phyloP scores from a whole-genome alignment of 768 basidiomycete species.

The Termitomyces titanicus region DNA sequence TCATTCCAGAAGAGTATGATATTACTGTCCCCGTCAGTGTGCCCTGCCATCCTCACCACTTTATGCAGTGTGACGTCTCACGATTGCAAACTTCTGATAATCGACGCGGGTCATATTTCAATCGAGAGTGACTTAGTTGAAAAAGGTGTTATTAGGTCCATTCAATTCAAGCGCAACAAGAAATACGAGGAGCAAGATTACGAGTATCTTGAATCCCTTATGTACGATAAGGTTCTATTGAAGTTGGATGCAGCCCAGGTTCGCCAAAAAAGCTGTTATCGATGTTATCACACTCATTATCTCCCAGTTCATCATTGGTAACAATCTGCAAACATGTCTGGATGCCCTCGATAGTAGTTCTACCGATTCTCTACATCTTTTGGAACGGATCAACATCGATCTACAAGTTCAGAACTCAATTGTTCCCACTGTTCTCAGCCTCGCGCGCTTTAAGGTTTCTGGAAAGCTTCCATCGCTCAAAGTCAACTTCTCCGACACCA shows the following conservation, averaged over 20 bases:
- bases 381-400: slow-evolving; percentile 90
- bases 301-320: slow-evolving; percentile 85
- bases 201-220: slow-evolving; percentile 78
- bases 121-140: slow-evolving; percentile 88
- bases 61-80: slow-evolving; percentile 64
- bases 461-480: slow-evolving; percentile 85
- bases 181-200: slow-evolving; percentile 88
- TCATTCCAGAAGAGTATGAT: slow-evolving; percentile 88
- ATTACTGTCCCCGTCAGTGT: not conserved
- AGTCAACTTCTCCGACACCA: slow-evolving; percentile 86
- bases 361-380: slow-evolving; percentile 68
- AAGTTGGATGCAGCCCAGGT: slow-evolving; percentile 90
- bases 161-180: slow-evolving; percentile 80
- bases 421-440: slow-evolving; percentile 73
- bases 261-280: slow-evolving; percentile 10
- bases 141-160: slow-evolving; percentile 71
- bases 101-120: slow-evolving; percentile 96
- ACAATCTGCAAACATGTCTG: slow-evolving; percentile 76
- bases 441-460: slow-evolving; percentile 87
- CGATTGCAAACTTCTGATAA: slow-evolving; percentile 79
- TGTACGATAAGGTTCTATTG: slow-evolving; percentile 91
- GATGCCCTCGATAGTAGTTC: slow-evolving; percentile 64
- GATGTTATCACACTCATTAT: slow-evolving; percentile 28
- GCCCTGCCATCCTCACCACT: not conserved
- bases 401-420: slow-evolving; percentile 92